Evolutionary conservation across 257 asterid genomes (phyloP).

Genomic region (Mitragyna speciosa): DNA sequence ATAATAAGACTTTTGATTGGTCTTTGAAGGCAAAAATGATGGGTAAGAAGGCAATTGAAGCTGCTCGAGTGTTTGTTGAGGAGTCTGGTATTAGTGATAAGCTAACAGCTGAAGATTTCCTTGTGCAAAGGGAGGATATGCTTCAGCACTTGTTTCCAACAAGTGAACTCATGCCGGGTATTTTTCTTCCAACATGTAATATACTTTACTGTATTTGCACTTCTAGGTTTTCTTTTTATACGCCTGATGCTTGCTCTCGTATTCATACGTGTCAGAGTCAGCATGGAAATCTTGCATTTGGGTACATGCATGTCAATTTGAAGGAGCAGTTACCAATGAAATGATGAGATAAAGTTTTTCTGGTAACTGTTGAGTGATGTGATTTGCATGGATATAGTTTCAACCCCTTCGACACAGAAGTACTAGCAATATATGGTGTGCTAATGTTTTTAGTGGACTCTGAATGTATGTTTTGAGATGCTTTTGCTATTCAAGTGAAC

Average conservation of each 20-base stretch:
- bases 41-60: constrained; percentile 98
- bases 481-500: background rate
- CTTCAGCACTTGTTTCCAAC: constrained; percentile 68
- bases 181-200: background rate
- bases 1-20: constrained; percentile 91
- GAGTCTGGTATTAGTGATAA: constrained; percentile 74
- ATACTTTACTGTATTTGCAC: background rate
- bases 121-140: constrained; percentile 88
- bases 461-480: background rate
- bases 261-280: background rate
- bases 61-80: constrained; percentile 88
- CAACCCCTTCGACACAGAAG: background rate
- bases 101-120: constrained; percentile 85
- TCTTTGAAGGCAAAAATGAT: constrained; percentile 94
- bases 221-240: constrained; percentile 7
- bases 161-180: constrained; percentile 96
- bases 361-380: background rate
- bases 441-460: background rate
- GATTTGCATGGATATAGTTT: background rate
- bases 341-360: background rate
- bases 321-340: background rate
- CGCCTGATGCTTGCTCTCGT: constrained; percentile 3
- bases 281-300: background rate
- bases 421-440: background rate
- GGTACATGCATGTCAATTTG: background rate